Evolutionary conservation across 495 filamentous ascomycete species (phyloP).

Genomic region (Neurospora tetrasperma): DNA sequence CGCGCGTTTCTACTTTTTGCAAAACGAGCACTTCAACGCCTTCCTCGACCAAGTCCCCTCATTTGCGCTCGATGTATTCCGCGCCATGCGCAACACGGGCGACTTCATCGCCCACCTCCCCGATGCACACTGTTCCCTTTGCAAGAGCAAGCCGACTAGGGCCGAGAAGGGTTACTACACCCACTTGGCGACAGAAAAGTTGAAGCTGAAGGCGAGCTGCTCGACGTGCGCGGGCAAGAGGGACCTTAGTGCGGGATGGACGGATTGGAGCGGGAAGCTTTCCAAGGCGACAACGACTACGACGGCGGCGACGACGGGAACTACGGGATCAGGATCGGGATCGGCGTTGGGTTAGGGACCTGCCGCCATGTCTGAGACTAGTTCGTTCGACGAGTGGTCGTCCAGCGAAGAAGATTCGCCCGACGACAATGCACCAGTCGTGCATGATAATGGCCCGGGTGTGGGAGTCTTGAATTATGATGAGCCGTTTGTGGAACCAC

Average conservation of each 20-base stretch:
- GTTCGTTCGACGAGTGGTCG: too few relatives aligned
- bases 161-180: constrained; percentile 13
- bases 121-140: constrained; percentile 10
- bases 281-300: too few relatives aligned
- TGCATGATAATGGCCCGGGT: too few relatives aligned
- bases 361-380: background rate
- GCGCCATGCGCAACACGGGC: constrained; percentile 10
- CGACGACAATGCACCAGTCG: too few relatives aligned
- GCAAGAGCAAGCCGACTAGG: constrained; percentile 10
- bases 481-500: too few relatives aligned
- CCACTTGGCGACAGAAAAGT: constrained; percentile 10
- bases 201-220: constrained; percentile 6
- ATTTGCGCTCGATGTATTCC: constrained; percentile 15
- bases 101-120: constrained; percentile 11
- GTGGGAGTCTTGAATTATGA: too few relatives aligned
- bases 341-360: background rate
- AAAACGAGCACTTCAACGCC: constrained; percentile 7
- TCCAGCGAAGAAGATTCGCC: too few relatives aligned
- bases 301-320: too few relatives aligned
- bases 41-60: constrained; percentile 10
- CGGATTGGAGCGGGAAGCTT: constrained; percentile 7
- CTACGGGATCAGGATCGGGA: constrained; percentile 3
- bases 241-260: background rate
- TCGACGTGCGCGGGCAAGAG: constrained; percentile 9
- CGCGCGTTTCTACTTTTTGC: constrained; percentile 14